phyloP scores from a whole-genome alignment of 2,329 filamentous ascomycete species.

The Allantophomopsis lycopodina region DNA sequence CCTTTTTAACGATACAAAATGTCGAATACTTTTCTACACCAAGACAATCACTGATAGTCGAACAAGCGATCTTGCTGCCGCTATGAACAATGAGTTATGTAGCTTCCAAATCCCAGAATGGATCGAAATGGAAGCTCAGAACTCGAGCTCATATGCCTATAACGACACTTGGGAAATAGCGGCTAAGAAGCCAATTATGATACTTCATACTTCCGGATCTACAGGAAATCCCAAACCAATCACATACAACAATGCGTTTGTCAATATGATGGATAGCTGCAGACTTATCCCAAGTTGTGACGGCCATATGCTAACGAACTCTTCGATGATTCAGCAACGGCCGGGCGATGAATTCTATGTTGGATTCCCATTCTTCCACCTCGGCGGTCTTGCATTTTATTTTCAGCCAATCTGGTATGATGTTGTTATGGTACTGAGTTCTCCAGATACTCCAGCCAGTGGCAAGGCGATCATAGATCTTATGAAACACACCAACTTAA shows the following conservation, averaged over 20 bases:
- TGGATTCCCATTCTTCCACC: background rate
- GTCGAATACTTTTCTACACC: background rate
- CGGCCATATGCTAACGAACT: background rate
- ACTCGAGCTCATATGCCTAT: slow-evolving; percentile 11
- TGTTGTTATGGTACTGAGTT: slow-evolving; percentile 1
- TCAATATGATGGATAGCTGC: slow-evolving; percentile 1
- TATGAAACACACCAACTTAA: slow-evolving; percentile 1
- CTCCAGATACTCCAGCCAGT: background rate
- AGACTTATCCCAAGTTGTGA: slow-evolving; percentile 1
- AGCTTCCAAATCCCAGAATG: slow-evolving; percentile 1
- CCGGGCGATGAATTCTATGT: background rate
- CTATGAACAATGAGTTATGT: background rate
- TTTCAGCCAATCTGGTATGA: slow-evolving; percentile 1
- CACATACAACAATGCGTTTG: background rate
- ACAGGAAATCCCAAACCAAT: slow-evolving; percentile 17
- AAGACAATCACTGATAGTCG: background rate
- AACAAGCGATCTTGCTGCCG: background rate
- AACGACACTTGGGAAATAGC: slow-evolving; percentile 19
- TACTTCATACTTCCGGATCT: slow-evolving; percentile 17
- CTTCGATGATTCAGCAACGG: background rate
- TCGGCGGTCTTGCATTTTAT: background rate
- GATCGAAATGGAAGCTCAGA: slow-evolving; percentile 1
- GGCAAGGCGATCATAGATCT: slow-evolving; percentile 1
- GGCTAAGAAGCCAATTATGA: slow-evolving; percentile 20
- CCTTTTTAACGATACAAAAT: slow-evolving; percentile 11